A percentile compares a stretch with the other conserved stretches of the same genome.
These are phyloP conservation scores for Symbiodinium natans DNA, from an alignment of 73 alveolate genomes.

Conservation along the genomic window DNA sequence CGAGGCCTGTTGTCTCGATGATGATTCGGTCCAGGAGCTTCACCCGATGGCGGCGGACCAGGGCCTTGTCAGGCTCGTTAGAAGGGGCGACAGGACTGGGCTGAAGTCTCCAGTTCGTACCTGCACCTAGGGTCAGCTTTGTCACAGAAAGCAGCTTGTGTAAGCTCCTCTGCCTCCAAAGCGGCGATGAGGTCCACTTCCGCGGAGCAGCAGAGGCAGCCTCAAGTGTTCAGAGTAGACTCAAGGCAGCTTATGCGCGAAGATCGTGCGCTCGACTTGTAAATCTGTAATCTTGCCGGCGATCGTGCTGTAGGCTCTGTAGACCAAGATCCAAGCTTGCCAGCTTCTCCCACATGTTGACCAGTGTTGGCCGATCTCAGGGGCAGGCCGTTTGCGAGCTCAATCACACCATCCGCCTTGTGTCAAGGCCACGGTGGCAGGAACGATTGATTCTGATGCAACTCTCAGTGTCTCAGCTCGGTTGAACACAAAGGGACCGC, in stretches of 20 bases:
- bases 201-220: conserved; percentile 91
- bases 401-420: conserved; percentile 81
- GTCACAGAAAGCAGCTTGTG: background rate
- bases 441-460: background rate
- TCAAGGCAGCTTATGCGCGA: too few species aligned
- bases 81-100: too few species aligned
- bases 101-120: background rate
- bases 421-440: background rate
- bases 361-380: background rate
- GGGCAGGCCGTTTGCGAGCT: conserved; percentile 50
- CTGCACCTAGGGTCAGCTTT: too few species aligned
- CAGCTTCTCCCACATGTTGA: too few species aligned
- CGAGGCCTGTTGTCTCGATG: conserved; percentile 58
- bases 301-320: too few species aligned
- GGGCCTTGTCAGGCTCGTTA: conserved; percentile 7
- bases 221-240: background rate
- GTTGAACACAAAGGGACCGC: too few species aligned
- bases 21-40: conserved; percentile 33
- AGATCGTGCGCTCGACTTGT: too few species aligned
- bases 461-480: too few species aligned
- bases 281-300: too few species aligned
- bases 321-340: too few species aligned
- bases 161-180: conserved; percentile 26
- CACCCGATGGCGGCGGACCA: conserved; percentile 19
- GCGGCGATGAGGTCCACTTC: conserved; percentile 91